A percentile compares a stretch with the other conserved stretches of the same genome.
Conservation (phyloP, 805 yeast genomes). For the Isabelozyma gotoi region DNA sequence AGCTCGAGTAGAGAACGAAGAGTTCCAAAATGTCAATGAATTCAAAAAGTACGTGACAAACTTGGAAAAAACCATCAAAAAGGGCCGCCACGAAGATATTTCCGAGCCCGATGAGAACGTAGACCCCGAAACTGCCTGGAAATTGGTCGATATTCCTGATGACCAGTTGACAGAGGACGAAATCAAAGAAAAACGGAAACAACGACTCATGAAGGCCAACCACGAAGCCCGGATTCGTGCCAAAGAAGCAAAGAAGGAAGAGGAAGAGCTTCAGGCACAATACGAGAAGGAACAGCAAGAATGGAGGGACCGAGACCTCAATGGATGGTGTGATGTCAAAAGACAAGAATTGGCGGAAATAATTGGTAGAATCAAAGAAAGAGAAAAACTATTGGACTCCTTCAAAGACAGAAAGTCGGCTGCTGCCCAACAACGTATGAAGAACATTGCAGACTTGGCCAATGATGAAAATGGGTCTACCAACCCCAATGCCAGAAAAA, state of each 20-base stretch:
- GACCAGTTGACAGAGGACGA: constrained; percentile 77
- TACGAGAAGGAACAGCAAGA: constrained; percentile 64
- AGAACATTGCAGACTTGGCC: constrained; percentile 83
- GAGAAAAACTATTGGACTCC: constrained; percentile 69
- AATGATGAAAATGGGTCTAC: constrained; percentile 56
- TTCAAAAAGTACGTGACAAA: constrained; percentile 63
- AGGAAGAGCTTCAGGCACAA: constrained; percentile 57
- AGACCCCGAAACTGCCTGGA: constrained; percentile 59
- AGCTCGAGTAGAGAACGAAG: constrained; percentile 62
- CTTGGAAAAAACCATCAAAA: constrained; percentile 67
- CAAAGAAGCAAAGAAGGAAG: constrained; percentile 72
- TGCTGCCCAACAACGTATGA: constrained; percentile 93
- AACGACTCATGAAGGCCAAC: constrained; percentile 78
- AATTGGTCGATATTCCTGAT: constrained; percentile 81
- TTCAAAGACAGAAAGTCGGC: constrained; percentile 84
- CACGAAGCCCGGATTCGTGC: constrained; percentile 85
- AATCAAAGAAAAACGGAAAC: constrained; percentile 83
- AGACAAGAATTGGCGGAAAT: constrained; percentile 58
- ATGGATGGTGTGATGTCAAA: constrained; percentile 77
- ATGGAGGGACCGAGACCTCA: constrained; percentile 74
- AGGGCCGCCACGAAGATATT: constrained; percentile 62
- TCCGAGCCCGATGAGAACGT: constrained; percentile 33
- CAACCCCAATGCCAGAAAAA: constrained; percentile 47
- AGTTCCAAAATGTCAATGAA: constrained; percentile 73
- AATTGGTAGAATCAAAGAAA: constrained; percentile 64